Evolutionary conservation across 2,329 filamentous ascomycete genomes (phyloP), one percentile per base, ranked within the genome.

Genomic region (Ambrosiella xylebori): DNA sequence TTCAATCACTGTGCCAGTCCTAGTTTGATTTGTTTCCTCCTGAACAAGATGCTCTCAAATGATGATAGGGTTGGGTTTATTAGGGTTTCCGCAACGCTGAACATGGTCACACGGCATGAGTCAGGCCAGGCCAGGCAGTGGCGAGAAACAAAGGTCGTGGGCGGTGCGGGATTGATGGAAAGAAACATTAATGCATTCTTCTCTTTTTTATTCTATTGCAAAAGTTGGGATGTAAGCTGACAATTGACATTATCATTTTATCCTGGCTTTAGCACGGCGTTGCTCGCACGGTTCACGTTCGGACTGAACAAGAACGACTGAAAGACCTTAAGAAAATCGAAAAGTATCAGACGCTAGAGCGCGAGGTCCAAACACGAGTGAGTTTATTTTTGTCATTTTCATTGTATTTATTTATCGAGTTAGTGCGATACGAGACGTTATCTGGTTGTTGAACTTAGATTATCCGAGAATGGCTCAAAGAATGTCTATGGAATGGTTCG

Each of bases 241-340:
- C 45, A 19, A 51, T 51, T 51, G 17, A 51, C 27, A 35, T 51
- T 11, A 27, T 11, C 11, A 36, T 51, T 35, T 19, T 35, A 11
- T 6, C 2, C 7, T 49, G 8, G 13, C 36, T 56, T 36, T 56
- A 95, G 88, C 90, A 96, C 78, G 88, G 88, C 67, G 78, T 94
- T 69, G 80, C 86, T 66, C 86, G 89, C 66, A 76, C 79, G 61
- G 75, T 77, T 62, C 74, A 76, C 64, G 64, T 66, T 65, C 77
- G 78, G 64, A 85, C 85, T 64, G 82, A 86, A 65, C 81, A 87
- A 67, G 80, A 86, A 66, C 79, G 79, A 59, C 76, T 81, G 63
- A 79, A 82, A 68, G 88, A 94, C 69, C 75, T 81, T 58, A 79
- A 81, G 64, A 85, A 85, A 69, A 95, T 96, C 65, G 72, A 76